These are phyloP conservation scores for Arachnopeziza araneosa DNA, from an alignment of 2,329 filamentous ascomycete genomes.

Conservation along the genomic window DNA sequence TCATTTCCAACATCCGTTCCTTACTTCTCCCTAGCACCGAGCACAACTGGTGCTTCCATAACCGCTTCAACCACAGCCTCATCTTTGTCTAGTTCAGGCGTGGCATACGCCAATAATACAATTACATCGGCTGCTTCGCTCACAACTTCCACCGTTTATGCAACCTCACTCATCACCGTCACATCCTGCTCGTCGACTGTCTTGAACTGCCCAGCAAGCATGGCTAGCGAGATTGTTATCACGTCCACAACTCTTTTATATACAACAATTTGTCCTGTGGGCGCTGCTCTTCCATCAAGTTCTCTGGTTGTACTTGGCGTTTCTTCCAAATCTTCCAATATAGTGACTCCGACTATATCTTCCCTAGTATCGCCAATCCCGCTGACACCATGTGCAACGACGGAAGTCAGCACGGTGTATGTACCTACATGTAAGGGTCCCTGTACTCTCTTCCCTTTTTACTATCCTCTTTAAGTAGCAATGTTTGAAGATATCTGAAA, in stretches of 20 bases:
- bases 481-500: background rate
- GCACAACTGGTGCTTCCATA: background rate
- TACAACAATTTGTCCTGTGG: constrained; percentile 16
- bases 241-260: constrained; percentile 13
- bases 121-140: constrained; percentile 11
- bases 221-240: constrained; percentile 7
- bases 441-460: background rate
- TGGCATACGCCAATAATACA: background rate
- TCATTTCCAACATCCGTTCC: background rate
- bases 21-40: background rate
- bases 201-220: constrained; percentile 14
- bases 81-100: background rate
- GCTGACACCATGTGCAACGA: constrained; percentile 8
- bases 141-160: constrained; percentile 15
- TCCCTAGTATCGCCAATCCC: background rate
- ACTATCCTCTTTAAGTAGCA: background rate
- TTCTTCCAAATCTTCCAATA: background rate
- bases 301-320: background rate
- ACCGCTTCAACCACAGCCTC: background rate
- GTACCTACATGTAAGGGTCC: constrained; percentile 1
- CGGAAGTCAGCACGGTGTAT: constrained; percentile 10
- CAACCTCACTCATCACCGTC: constrained; percentile 13
- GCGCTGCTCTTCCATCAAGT: background rate
- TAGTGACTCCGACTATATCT: background rate
- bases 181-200: constrained; percentile 14